Base-by-base conservation (phyloP, 495 filamentous ascomycete genomes). In the Sphaerosporella brunnea region DNA sequence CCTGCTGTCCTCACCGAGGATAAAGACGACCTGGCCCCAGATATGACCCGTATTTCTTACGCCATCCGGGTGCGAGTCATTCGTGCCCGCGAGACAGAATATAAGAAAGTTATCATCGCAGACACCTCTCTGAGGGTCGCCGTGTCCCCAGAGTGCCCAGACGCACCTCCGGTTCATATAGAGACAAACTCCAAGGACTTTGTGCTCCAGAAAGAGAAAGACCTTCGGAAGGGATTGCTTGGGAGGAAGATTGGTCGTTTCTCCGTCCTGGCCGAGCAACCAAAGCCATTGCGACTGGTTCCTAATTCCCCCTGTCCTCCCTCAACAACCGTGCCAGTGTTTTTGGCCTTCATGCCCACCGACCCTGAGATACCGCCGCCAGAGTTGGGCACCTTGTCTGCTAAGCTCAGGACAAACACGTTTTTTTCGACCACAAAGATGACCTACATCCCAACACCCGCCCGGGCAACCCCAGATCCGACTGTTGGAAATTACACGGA, bases 1-100 rank as follows among this genome's bases (percentile, higher is more conserved):
- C 49, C 69, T 5, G 64, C 72, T 8, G 51, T 65, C 2, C 30
- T 63, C 52, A 59, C 66, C n/a, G 57, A 67, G 42, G 72, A 70
- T 10, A 58, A 74, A n/a, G 82, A 95, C 56, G 92, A 96, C 57
- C 69, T 90, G 63, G 63, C 84, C 0, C 88, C 90, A 1, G 67
- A 78, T 7, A 94, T 94, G 90, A 67, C 72, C 20, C 73, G 69
- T 25, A 72, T 97, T 36, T 64, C 73, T 20, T 97, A 97, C 62
- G 63, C 63, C 10, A 66, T 97, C 56, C 77, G 76, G 48, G 80
- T 70, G 2, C 69, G 67, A 25, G 64, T 73, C 35, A 59, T 69
- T 30, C 67, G 55, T 47, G 36, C 47, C 11, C 46, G 50, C 2
- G 58, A 56, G 19, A 40, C 38, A 5, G 53, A 56, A 19, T 34